phyloP scores from a whole-genome alignment of 2,329 filamentous ascomycete species.

The Dothistroma septosporum region DNA sequence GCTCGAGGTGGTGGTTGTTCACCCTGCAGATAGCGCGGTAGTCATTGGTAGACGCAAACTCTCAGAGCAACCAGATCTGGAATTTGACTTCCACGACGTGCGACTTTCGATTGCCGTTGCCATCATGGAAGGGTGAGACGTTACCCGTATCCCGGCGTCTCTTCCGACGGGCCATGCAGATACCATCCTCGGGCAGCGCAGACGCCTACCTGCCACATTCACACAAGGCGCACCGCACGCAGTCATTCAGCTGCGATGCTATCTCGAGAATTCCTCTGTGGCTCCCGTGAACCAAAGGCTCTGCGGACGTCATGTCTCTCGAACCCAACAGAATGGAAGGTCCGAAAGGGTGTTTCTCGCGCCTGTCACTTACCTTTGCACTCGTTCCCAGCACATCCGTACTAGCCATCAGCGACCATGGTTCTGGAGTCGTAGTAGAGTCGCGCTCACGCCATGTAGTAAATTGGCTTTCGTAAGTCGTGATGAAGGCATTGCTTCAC shows the following conservation, averaged over 20 bases:
- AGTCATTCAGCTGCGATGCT: not conserved
- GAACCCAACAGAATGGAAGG: not conserved
- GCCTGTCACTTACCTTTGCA: not conserved
- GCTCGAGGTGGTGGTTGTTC: not conserved
- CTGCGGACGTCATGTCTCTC: not conserved
- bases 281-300: constrained; percentile 1
- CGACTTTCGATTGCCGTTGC: not conserved
- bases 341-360: not conserved
- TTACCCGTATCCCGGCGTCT: not conserved
- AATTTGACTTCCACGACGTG: no score
- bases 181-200: not conserved
- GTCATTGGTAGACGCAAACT: not conserved
- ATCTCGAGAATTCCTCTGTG: not conserved
- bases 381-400: not conserved
- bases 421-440: not conserved
- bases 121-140: not conserved
- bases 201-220: not conserved
- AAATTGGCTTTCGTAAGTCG: not conserved
- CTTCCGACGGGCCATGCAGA: not conserved
- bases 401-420: not conserved
- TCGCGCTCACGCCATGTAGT: not conserved
- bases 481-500: not conserved
- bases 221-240: not conserved
- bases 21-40: not conserved
- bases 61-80: not conserved